Evolutionary conservation across 1,284 basidiomycete species (phyloP).

Genomic region (Trichosporon sp.): DNA sequence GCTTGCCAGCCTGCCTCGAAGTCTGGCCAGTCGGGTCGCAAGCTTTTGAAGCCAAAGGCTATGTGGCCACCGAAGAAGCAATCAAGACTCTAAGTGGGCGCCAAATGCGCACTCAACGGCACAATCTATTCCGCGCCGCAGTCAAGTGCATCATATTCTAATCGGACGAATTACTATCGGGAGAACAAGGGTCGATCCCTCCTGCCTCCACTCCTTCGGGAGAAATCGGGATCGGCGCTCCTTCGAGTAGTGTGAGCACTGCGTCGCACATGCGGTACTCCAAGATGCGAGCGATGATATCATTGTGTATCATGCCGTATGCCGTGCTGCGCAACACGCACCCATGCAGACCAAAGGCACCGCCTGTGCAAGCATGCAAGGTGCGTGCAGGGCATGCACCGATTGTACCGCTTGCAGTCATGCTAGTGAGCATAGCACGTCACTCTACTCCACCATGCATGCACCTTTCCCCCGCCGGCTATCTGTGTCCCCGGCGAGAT

Average conservation of each 20-base stretch:
- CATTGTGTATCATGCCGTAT: slow-evolving; percentile 9
- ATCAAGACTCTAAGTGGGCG: background rate
- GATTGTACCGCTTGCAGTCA: slow-evolving; percentile 7
- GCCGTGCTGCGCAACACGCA: background rate
- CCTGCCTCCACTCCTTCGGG: background rate
- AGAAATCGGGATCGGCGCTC: slow-evolving; percentile 9
- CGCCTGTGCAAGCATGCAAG: background rate
- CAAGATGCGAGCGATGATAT: slow-evolving; percentile 6
- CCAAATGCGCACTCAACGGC: too few species aligned
- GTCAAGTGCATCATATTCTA: background rate
- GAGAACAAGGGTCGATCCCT: slow-evolving; percentile 15
- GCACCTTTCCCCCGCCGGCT: background rate
- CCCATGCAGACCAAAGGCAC: background rate
- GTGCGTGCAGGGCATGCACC: background rate
- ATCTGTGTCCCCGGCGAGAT: background rate
- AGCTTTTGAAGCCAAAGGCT: background rate
- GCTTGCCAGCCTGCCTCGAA: background rate
- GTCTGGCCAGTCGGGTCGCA: background rate
- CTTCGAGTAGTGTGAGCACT: background rate
- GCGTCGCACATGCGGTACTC: background rate
- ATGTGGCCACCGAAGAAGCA: background rate
- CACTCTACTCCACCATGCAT: background rate
- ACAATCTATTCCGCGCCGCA: slow-evolving; percentile 1
- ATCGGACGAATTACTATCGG: slow-evolving; percentile 10
- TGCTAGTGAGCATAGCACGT: background rate